Conservation (phyloP, 2,329 filamentous ascomycete species). For the Lecanicillium sp. region DNA sequence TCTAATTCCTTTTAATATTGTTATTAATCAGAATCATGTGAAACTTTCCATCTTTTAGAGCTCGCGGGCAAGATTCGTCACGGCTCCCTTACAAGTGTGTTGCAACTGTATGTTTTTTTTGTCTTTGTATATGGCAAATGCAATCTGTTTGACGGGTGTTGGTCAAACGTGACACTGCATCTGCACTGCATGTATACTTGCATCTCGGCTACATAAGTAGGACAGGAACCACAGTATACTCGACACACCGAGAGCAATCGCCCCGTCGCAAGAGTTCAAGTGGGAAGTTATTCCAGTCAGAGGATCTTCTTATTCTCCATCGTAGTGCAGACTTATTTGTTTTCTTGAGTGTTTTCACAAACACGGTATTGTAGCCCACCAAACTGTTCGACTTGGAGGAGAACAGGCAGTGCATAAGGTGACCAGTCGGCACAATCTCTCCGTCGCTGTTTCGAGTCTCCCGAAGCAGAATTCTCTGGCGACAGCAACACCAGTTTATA, state of each 20-base stretch:
- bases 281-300: too few species aligned
- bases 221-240: constrained; percentile 2
- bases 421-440: neutral
- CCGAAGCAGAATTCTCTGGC: neutral
- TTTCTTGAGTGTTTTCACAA: neutral
- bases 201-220: constrained; percentile 6
- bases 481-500: neutral
- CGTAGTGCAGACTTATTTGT: too few species aligned
- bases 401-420: neutral
- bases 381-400: neutral
- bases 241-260: constrained; percentile 12
- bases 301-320: too few species aligned
- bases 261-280: neutral
- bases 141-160: neutral
- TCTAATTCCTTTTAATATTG: too few species aligned
- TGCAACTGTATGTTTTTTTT: too few species aligned
- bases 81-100: too few species aligned
- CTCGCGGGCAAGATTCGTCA: too few species aligned
- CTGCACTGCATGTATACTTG: neutral
- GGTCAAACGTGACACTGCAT: neutral
- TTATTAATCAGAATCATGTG: too few species aligned
- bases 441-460: constrained; percentile 4
- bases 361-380: neutral
- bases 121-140: neutral
- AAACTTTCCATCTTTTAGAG: too few species aligned